Evolutionary conservation across 495 filamentous ascomycete genomes (phyloP).

Genomic region (Lophiostoma macrostomum): DNA sequence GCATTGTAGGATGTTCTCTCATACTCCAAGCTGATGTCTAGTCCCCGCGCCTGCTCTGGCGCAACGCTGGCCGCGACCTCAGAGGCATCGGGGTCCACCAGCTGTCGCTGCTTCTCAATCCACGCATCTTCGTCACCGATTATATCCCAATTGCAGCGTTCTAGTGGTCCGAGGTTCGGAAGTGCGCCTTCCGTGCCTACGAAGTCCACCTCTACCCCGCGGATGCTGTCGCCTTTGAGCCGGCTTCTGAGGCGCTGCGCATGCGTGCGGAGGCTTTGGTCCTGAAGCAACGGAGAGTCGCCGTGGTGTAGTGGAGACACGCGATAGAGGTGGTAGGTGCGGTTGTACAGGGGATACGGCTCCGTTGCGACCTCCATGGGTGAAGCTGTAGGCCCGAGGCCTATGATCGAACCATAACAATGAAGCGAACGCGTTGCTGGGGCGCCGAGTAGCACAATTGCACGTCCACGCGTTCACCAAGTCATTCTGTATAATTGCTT

Average conservation of each 20-base stretch:
- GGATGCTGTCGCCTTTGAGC: conserved; percentile 37
- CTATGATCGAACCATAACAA: no score
- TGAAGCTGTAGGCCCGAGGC: no score
- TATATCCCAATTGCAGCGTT: conserved; percentile 36
- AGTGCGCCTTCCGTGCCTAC: conserved; percentile 15
- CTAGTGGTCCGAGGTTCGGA: conserved; percentile 29
- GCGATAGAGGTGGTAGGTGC: conserved; percentile 37
- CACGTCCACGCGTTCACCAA: no score
- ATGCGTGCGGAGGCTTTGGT: conserved; percentile 29
- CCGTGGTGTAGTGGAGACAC: conserved; percentile 41
- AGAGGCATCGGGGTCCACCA: conserved; percentile 17
- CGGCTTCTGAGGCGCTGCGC: conserved; percentile 32
- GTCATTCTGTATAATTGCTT: no score
- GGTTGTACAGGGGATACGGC: conserved; percentile 30
- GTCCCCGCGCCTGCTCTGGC: conserved; percentile 29
- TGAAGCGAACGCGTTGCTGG: neutral
- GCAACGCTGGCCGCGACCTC: conserved; percentile 1
- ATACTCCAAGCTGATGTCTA: conserved; percentile 36
- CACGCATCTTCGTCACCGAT: conserved; percentile 37
- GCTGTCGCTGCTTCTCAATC: conserved; percentile 18
- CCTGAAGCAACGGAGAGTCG: conserved; percentile 25
- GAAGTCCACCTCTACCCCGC: conserved; percentile 36
- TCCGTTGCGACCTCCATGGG: conserved; percentile 20
- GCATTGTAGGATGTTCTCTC: conserved; percentile 33
- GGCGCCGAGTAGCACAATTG: no score